These are phyloP conservation scores for Cinnamomum micranthum DNA, from an alignment of 164 flowering plant species.

Conservation along the genomic window DNA sequence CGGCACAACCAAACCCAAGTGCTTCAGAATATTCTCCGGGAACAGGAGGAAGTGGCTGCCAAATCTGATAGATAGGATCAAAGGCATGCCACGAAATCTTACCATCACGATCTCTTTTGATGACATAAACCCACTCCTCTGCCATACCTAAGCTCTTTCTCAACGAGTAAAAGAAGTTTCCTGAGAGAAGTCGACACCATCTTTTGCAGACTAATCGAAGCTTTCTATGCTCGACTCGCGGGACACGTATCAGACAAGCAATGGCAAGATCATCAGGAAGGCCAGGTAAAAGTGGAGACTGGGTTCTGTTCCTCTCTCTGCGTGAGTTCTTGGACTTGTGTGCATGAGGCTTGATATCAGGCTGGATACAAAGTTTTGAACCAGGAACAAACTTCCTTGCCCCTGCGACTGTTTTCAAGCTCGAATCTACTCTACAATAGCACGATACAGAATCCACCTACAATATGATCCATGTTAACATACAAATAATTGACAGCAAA, in stretches of 20 bases:
- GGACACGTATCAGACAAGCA: conserved; percentile 89
- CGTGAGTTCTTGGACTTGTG: conserved; percentile 63
- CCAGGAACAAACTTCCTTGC: conserved; percentile 89
- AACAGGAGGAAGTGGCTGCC: conserved; percentile 97
- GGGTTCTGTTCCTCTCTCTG: conserved; percentile 61
- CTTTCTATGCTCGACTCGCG: conserved; percentile 84
- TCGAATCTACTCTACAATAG: conserved; percentile 80
- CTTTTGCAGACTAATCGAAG: conserved; percentile 91
- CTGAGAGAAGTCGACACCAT: conserved; percentile 79
- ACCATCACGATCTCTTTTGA: conserved; percentile 92
- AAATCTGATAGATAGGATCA: conserved; percentile 78
- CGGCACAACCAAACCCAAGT: conserved; percentile 93
- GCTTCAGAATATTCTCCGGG: conserved; percentile 82
- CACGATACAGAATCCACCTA: conserved; percentile 92
- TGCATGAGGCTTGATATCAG: conserved; percentile 79
- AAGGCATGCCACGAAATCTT: conserved; percentile 93
- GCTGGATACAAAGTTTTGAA: conserved; percentile 78
- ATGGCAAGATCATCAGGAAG: conserved; percentile 98
- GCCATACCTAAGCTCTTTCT: conserved; percentile 84
- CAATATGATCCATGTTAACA: conserved; percentile 18
- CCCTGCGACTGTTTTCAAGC: conserved; percentile 83
- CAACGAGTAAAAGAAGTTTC: conserved; percentile 80
- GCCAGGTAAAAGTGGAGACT: conserved; percentile 88
- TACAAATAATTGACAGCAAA: neutral
- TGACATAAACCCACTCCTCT: conserved; percentile 96